These are phyloP conservation scores for Ceratobasidium sp. DNA, from an alignment of 1,284 basidiomycete genomes.

Conservation along the genomic window DNA sequence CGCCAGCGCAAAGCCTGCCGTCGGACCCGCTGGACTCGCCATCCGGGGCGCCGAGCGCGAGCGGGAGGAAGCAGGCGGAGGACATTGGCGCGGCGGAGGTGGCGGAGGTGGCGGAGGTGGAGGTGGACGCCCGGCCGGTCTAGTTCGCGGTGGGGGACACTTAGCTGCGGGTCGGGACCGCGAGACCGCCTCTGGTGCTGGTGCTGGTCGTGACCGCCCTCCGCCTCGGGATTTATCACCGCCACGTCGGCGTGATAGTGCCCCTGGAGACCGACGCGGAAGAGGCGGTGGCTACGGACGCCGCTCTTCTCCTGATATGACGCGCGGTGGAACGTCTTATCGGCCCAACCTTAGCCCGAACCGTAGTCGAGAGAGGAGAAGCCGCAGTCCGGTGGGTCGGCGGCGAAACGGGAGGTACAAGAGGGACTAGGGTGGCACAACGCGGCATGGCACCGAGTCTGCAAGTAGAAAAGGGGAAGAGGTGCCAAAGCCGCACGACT, in stretches of 20 bases:
- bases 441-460: too few relatives aligned
- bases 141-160: slow-evolving; percentile 38
- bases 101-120: slow-evolving; percentile 30
- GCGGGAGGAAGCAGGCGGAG: slow-evolving; percentile 29
- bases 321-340: slow-evolving; percentile 29
- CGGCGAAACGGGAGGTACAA: slow-evolving; percentile 37
- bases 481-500: too few relatives aligned
- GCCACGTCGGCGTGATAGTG: slow-evolving; percentile 19
- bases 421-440: slow-evolving; percentile 3
- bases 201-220: slow-evolving; percentile 10
- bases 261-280: neutral
- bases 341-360: slow-evolving; percentile 19
- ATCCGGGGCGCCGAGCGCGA: slow-evolving; percentile 36
- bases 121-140: slow-evolving; percentile 42
- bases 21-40: slow-evolving; percentile 13
- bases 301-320: slow-evolving; percentile 40
- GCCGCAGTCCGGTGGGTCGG: slow-evolving; percentile 36
- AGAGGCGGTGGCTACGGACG: slow-evolving; percentile 19
- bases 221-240: slow-evolving; percentile 14
- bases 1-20: slow-evolving; percentile 39
- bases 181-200: neutral
- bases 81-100: slow-evolving; percentile 47
- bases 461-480: too few relatives aligned
- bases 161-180: slow-evolving; percentile 33
- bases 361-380: slow-evolving; percentile 38